A percentile compares a stretch with the other conserved stretches of the same genome.
Evolutionary conservation across 306 rosid genomes (phyloP).

Genomic region (Trifolium pratense): DNA sequence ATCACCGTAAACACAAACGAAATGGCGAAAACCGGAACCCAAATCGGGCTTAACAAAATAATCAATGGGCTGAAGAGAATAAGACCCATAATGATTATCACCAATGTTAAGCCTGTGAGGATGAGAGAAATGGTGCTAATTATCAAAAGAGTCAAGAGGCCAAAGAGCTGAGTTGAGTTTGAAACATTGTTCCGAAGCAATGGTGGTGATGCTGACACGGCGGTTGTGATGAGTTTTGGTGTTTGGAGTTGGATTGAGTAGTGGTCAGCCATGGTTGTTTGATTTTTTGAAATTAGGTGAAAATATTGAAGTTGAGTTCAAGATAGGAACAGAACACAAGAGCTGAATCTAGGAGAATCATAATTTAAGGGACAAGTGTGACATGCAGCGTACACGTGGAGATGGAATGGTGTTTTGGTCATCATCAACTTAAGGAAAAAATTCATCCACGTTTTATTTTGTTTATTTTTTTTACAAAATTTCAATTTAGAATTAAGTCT

Average conservation of each 20-base stretch:
- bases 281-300: neutral
- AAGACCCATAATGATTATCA: slow-evolving; percentile 41
- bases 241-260: slow-evolving; percentile 26
- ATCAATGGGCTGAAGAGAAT: slow-evolving; percentile 62
- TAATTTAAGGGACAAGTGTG: slow-evolving; percentile 33
- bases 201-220: slow-evolving; percentile 33
- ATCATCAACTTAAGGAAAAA: neutral
- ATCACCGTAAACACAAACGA: slow-evolving; percentile 40
- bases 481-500: too few species aligned
- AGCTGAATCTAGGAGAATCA: neutral
- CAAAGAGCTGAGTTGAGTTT: slow-evolving; percentile 59
- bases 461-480: too few species aligned
- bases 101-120: slow-evolving; percentile 60
- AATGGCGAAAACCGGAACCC: slow-evolving; percentile 55
- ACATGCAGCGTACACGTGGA: slow-evolving; percentile 60
- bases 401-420: neutral
- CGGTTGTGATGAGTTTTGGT: slow-evolving; percentile 16
- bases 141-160: slow-evolving; percentile 57
- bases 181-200: slow-evolving; percentile 51
- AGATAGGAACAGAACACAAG: too few species aligned
- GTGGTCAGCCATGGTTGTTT: slow-evolving; percentile 59
- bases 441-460: too few species aligned
- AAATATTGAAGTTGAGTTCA: neutral
- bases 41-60: slow-evolving; percentile 62
- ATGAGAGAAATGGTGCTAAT: slow-evolving; percentile 58